Evolutionary conservation across 2,329 filamentous ascomycete species (phyloP).

Genomic region (Dactylellina haptotyla): DNA sequence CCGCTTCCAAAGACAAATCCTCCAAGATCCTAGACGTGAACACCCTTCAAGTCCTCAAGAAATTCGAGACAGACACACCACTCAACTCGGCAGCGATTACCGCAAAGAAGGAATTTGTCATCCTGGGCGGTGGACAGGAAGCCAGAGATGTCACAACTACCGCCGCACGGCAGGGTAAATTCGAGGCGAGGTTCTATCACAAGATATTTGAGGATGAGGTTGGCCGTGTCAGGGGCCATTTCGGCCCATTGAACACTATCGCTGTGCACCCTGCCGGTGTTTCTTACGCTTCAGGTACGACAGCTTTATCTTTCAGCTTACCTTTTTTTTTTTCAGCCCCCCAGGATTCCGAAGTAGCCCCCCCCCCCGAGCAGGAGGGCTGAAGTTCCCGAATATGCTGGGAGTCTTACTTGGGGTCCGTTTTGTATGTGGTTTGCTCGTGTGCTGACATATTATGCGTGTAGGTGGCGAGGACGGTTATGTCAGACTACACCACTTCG

Average conservation of each 20-base stretch:
- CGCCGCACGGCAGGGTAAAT: conserved; percentile 93
- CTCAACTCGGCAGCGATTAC: conserved; percentile 96
- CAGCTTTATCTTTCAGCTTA: background rate
- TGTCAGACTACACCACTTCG: conserved; percentile 97
- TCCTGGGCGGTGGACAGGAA: conserved; percentile 96
- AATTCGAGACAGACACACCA: conserved; percentile 88
- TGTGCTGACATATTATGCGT: conserved; percentile 18
- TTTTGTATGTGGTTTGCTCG: background rate
- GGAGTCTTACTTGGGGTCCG: background rate
- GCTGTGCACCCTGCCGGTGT: conserved; percentile 90
- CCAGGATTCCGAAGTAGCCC: background rate
- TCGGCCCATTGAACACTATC: conserved; percentile 95
- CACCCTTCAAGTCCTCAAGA: conserved; percentile 92
- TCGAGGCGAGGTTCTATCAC: conserved; percentile 99
- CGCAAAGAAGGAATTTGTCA: conserved; percentile 95
- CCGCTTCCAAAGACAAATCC: conserved; percentile 96
- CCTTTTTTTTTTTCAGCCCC: background rate
- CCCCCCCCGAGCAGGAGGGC: background rate
- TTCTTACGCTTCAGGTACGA: conserved; percentile 79
- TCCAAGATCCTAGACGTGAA: conserved; percentile 89
- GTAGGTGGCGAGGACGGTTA: conserved; percentile 91
- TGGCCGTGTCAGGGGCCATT: conserved; percentile 94
- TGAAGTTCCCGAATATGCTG: background rate
- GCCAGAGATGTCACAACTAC: conserved; percentile 99
- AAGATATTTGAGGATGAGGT: conserved; percentile 99